Base-by-base conservation (phyloP, 108 stramenopile genomes). In the Cyclotella atomus region DNA sequence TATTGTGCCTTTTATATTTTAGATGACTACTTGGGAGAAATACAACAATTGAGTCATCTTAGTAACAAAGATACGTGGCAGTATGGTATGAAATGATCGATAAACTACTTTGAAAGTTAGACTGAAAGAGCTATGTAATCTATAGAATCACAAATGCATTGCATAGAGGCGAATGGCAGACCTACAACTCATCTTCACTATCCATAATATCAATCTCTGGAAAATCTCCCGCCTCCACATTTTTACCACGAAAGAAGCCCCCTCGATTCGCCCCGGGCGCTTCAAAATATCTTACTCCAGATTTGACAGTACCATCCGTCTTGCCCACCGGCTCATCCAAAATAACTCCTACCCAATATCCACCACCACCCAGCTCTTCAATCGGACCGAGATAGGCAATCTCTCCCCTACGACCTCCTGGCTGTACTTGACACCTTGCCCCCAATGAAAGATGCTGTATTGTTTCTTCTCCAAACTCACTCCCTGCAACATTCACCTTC, bases 261-360 rank as follows among this genome's bases (percentile, higher is more conserved):
- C 88, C 94, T 59, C 84, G 77, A 59, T 71, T 75, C 4, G 71
- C 36, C 21, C 83, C 79, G 4, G 65, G 70, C 19, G 88, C 88
- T 53, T 91, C 89, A 82, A 95, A 92, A 81, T 91, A 92, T 23
- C 75, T 71, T 14, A 68, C 75, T 44, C 69, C 70, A 69, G 60
- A 66, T 44, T 73, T 74, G 36, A 87, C 85, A n/a, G 85, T 91
- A 5, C 98, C 97, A 79, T 98, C 92, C 1, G 88, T 90, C 38
- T 91, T 91, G 10, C 93, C 93, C 25, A 89, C 81, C 8, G 98
- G 98, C 80, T 99, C 98, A 83, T 99, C 98, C 54, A 99, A 96
- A 5, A 76, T 72, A 38, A 99, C 89, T 15, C 98, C 98, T 5
- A 97, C 91, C 96, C 95, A 98, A 73, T 87, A 71, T 52, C 89